Conservation (phyloP, 2,329 filamentous ascomycete species). For the Exutisphaerella laricina region DNA sequence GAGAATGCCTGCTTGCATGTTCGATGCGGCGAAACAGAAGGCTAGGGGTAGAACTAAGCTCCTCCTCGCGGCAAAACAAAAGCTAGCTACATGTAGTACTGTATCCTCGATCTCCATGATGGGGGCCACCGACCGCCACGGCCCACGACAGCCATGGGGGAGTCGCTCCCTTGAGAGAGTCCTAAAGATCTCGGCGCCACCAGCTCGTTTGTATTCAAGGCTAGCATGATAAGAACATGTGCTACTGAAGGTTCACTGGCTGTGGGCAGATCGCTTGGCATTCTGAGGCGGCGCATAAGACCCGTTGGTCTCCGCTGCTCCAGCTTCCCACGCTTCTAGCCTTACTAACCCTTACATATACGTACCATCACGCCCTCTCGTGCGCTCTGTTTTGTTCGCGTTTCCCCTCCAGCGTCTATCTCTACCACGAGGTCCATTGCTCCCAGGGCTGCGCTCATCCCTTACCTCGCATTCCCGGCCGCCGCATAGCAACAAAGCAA, state of each 20-base stretch:
- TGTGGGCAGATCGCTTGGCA: constrained; percentile 7
- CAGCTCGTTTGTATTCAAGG: neutral
- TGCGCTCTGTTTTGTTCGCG: neutral
- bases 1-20: too few species aligned
- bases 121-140: too few species aligned
- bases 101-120: neutral
- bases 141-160: constrained; percentile 1
- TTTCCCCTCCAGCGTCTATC: neutral
- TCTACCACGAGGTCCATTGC: neutral
- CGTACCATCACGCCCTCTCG: neutral
- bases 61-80: neutral
- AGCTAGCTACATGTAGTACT: neutral
- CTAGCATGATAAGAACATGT: constrained; percentile 4
- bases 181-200: constrained; percentile 4
- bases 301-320: constrained; percentile 9
- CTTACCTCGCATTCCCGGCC: neutral
- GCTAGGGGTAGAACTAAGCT: too few species aligned
- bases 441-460: neutral
- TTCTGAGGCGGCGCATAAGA: constrained; percentile 6
- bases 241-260: constrained; percentile 6
- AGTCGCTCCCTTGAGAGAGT: too few species aligned
- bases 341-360: neutral
- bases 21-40: too few species aligned
- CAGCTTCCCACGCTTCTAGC: neutral
- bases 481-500: neutral